A percentile compares a stretch with the other conserved stretches of the same genome.
Conservation (phyloP, 345 rosid genomes). For the Carallia brachiata region DNA sequence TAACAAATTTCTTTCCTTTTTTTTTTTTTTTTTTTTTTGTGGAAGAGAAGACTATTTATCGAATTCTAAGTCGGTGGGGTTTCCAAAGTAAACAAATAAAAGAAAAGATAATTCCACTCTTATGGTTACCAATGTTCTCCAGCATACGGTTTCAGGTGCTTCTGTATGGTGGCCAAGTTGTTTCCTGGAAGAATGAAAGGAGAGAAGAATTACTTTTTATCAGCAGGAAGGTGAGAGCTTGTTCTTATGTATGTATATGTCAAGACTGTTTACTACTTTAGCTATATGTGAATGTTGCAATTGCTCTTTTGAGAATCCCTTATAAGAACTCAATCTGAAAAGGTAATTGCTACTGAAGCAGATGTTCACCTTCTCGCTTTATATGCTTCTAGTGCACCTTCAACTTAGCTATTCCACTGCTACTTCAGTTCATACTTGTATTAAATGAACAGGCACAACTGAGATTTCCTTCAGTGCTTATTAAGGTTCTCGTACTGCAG, state of each 20-base stretch:
- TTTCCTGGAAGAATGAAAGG: conserved; percentile 92
- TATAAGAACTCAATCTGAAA: neutral
- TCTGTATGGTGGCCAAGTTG: conserved; percentile 80
- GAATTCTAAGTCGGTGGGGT: no score
- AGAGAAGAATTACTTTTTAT: conserved; percentile 77
- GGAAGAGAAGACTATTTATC: no score
- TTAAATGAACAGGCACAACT: conserved; percentile 1
- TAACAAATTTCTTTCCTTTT: no score
- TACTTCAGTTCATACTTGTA: neutral
- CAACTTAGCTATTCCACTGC: neutral
- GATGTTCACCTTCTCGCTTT: neutral
- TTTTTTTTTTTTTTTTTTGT: no score
- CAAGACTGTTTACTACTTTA: neutral
- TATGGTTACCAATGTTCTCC: conserved; percentile 4
- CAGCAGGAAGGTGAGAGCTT: conserved; percentile 70
- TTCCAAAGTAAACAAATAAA: no score
- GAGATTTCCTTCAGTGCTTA: conserved; percentile 1
- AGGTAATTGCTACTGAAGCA: neutral
- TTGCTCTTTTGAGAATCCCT: neutral
- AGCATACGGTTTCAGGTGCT: conserved; percentile 65
- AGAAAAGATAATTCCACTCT: neutral
- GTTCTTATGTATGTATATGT: neutral
- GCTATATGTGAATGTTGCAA: neutral
- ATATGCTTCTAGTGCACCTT: neutral
- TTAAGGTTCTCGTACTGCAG: conserved; percentile 34